Percentiles rank a stretch among this genome's conserved stretches.
Conservation (phyloP, 345 rosid genomes). For the Pelargonium nanum region DNA sequence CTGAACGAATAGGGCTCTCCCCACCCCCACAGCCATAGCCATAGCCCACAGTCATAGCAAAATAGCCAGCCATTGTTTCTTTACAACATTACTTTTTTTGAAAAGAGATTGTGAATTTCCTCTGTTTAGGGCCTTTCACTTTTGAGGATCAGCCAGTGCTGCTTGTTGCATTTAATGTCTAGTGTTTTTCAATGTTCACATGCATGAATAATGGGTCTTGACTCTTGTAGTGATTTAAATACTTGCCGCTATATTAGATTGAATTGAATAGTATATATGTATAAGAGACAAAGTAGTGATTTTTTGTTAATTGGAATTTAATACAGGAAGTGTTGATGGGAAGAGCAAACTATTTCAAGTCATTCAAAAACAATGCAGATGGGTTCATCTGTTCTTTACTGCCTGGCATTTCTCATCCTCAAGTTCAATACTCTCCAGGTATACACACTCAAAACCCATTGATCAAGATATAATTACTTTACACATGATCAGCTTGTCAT, state of each 20-base stretch:
- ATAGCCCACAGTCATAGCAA: not conserved
- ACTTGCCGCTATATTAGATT: too few species aligned
- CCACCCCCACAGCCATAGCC: not conserved
- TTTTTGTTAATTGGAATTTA: not conserved
- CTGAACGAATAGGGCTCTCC: too few species aligned
- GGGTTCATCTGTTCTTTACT: constrained; percentile 78
- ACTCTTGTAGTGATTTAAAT: not conserved
- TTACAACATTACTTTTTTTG: too few species aligned
- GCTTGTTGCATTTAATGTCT: not conserved
- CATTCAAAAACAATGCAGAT: constrained; percentile 89
- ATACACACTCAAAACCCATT: too few species aligned
- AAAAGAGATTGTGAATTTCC: not conserved
- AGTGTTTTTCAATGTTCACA: not conserved
- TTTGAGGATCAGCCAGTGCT: not conserved
- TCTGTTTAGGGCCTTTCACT: not conserved
- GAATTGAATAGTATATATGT: too few species aligned
- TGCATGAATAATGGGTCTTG: not conserved
- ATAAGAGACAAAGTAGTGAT: not conserved
- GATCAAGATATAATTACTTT: too few species aligned
- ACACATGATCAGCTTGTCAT: too few species aligned
- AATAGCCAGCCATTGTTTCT: not conserved
- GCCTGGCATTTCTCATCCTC: constrained; percentile 87
- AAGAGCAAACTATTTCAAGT: constrained; percentile 69
- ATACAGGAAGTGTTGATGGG: constrained; percentile 92
- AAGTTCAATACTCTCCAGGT: constrained; percentile 98